Base-by-base conservation (phyloP, 2,329 filamentous ascomycete species). In the Pseudogymnoascus sp. region DNA sequence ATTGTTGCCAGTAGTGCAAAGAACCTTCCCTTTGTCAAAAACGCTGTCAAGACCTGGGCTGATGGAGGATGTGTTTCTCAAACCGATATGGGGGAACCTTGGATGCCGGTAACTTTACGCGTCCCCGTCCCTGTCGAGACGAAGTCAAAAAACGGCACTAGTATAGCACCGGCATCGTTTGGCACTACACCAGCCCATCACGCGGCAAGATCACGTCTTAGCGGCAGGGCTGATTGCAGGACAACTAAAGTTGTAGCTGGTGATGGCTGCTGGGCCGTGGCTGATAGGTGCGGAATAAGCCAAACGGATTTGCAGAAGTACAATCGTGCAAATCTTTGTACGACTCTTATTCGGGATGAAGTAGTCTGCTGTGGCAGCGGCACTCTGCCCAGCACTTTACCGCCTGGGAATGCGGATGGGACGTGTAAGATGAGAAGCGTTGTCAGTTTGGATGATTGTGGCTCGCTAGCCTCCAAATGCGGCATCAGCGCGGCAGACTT, bases 261-360 rank as follows among this genome's bases (percentile, higher is more conserved):
- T 1, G 75, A 78, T 59, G 65, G 68, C 47, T 79, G 78, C 47
- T 68, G 62, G 0, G 62, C 70, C 0, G 65, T 80, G 0, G 75
- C 75, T 0, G 58, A 64, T 5, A 68, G 68, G 39, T 80, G 77
- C 60, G 72, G 73, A 4, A 75, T 80, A 11, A 71, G 72, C 0
- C 63, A 64, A 1, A 57, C 64, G 8, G 69, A 78, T 43, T 74
- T 79, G 47, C 69, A 64, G n/a, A 64, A 68, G 15, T 73, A 69
- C 62, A 74, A 75, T 60, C 60, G 57, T 62, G n/a, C 58, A 58
- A 36, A 63, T 61, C 58, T 73, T 6, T 74, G 71, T 62, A 64
- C 65, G 1, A 65, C 61, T 12, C 63, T 75, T 8, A 36, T 35
- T 4, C 41, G 61, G 2, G 68, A 67, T 1, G 63, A 74, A 47